Base-by-base conservation (phyloP, 768 basidiomycete genomes). In the Naematelia encephala region DNA sequence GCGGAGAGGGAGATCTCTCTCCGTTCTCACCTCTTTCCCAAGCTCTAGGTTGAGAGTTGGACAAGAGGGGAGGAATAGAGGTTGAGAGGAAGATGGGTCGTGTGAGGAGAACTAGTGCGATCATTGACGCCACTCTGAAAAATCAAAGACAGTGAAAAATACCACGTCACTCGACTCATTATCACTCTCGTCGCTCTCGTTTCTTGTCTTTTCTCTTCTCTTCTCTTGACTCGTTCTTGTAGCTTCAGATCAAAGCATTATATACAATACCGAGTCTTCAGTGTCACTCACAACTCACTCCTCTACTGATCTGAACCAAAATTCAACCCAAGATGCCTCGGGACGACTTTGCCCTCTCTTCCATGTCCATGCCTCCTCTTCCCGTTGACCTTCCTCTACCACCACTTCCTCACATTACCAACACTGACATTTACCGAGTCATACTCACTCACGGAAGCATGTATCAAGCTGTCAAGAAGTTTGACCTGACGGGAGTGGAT, bases 391-490 rank as follows among this genome's bases (percentile, higher is more conserved):
- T 58, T 29, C 51, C 42, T 22, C 58, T 66, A 26, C 67, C 70
- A 1, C 68, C 62, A 14, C 55, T 73, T 0, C 66, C 66, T 1
- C 55, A 51, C 5, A 66, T 73, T 39, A 45, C 43, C 14, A 56
- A 70, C 39, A 19, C 51, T 16, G 45, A 26, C 1, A 43, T 70
- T 12, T 43, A 46, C 44, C 12, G 42, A 13, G 47, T 55, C 16
- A 66, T 61, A 2, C 45, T 62, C 27, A 67, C 67, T 12, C 68
- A 72, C 43, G 34, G 34, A 39, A 39, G 34, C 34, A 39, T 39
- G 34, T 39, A 8, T 8, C 34, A 39, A 39, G 8, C 34, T 8
- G 8, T 16, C 34, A 39, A 39, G 34, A 39, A 39, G 34, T 39
- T 16, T 39, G 34, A 16, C 16, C 34, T 39, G 8, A 39, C 34